These are phyloP conservation scores for Oryza officinalis DNA, from an alignment of 176 grass and related monocot species.

Conservation along the genomic window DNA sequence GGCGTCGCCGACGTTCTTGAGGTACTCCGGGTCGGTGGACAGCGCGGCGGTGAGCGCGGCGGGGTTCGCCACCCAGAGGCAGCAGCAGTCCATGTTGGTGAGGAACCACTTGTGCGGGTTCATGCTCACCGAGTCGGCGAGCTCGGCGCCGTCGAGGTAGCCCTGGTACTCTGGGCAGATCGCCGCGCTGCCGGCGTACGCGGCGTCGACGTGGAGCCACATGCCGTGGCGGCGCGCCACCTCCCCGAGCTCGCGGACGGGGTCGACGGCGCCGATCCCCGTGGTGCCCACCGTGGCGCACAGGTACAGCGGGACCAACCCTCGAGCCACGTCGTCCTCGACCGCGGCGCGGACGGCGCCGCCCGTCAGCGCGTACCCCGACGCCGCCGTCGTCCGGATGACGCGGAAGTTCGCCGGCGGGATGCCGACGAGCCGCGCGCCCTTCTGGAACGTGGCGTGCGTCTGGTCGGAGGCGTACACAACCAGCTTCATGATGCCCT, in stretches of 20 bases:
- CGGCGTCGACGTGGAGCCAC: slow-evolving; percentile 59
- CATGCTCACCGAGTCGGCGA: slow-evolving; percentile 52
- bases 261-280: slow-evolving; percentile 42
- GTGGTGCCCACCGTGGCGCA: slow-evolving; percentile 61
- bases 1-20: slow-evolving; percentile 6
- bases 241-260: slow-evolving; percentile 36
- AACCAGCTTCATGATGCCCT: slow-evolving; percentile 29
- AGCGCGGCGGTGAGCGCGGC: slow-evolving; percentile 6
- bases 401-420: slow-evolving; percentile 54
- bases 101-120: slow-evolving; percentile 66
- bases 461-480: slow-evolving; percentile 69
- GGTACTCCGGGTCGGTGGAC: slow-evolving; percentile 54
- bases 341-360: slow-evolving; percentile 2
- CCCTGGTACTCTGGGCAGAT: slow-evolving; percentile 45
- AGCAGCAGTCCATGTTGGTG: slow-evolving; percentile 50
- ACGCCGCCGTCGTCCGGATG: background rate
- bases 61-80: slow-evolving; percentile 38
- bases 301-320: slow-evolving; percentile 34
- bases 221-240: slow-evolving; percentile 36
- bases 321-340: slow-evolving; percentile 29
- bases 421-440: slow-evolving; percentile 51
- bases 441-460: slow-evolving; percentile 55
- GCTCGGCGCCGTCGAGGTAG: slow-evolving; percentile 43
- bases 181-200: slow-evolving; percentile 41
- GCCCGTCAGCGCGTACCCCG: slow-evolving; percentile 18